These are phyloP conservation scores for Bacidia rubella DNA, from an alignment of 495 filamentous ascomycete genomes.

Conservation along the genomic window DNA sequence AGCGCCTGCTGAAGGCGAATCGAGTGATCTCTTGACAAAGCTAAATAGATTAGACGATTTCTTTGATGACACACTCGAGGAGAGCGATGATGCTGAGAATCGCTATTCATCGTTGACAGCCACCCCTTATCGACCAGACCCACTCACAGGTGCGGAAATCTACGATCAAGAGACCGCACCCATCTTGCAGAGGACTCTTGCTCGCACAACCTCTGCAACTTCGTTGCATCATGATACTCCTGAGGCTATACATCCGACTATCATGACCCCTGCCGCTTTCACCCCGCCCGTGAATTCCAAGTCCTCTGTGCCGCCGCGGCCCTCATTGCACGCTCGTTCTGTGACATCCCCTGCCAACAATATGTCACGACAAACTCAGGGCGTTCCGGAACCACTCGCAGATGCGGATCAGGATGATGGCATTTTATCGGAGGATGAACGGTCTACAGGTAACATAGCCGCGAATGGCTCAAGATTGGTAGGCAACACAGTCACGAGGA, in stretches of 20 bases:
- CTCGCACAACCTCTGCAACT: conserved; percentile 51
- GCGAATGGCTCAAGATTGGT: conserved; percentile 30
- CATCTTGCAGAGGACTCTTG: conserved; percentile 72
- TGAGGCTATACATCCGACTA: conserved; percentile 36
- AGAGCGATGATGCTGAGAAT: conserved; percentile 33
- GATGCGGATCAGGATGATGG: conserved; percentile 38
- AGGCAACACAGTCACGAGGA: conserved; percentile 15
- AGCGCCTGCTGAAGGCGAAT: conserved; percentile 41
- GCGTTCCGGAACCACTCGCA: conserved; percentile 33
- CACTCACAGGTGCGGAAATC: conserved; percentile 67
- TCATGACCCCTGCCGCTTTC: conserved; percentile 53
- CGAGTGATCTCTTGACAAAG: conserved; percentile 76
- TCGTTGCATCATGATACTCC: conserved; percentile 68
- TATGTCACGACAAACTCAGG: conserved; percentile 26
- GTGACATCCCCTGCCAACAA: conserved; percentile 56
- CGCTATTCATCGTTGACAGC: conserved; percentile 51
- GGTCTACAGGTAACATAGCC: conserved; percentile 29
- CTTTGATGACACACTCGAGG: conserved; percentile 54
- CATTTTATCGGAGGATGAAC: conserved; percentile 34
- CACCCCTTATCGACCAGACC: conserved; percentile 41
- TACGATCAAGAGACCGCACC: conserved; percentile 92
- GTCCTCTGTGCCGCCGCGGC: conserved; percentile 17
- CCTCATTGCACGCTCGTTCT: conserved; percentile 52
- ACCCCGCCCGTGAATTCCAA: conserved; percentile 20
- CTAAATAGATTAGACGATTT: conserved; percentile 92